Evolutionary conservation across 1,139 yeast species (phyloP), one percentile per base, ranked within the genome.

Genomic region (Suhomyces bolitotheri): DNA sequence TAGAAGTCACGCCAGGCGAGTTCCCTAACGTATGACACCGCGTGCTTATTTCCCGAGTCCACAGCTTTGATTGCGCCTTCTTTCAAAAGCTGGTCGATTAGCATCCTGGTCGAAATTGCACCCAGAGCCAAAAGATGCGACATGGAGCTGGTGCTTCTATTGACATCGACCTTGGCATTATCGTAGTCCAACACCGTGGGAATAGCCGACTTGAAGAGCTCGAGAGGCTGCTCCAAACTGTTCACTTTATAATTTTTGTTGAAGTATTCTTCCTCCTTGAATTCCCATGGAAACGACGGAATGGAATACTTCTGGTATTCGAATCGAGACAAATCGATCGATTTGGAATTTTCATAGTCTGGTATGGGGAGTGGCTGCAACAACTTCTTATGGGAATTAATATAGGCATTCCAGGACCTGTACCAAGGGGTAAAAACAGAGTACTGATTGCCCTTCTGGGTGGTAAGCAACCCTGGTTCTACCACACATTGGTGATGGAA

Each of bases 1-100:
- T 77, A 77, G 40, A 75, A 76, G 47, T 77, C 82, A 43, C 82
- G 62, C 76, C 80, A 77, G 1, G 80, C 78, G 6, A 77, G 60
- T 50, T 77, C 79, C 25, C 80, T 62, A 11, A 75, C 35, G 21
- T 44, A 46, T n/a, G 44, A 37, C 19, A 33, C 29, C 20, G 27
- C 49, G 9, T 73, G 68, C 2, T 49, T 40, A 34, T 60, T 56
- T 22, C 65, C 61, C 11, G 45, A 36, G 29, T 54, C 62, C 27
- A 64, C 48, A 13, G 50, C n/a, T 7, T 33, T 33, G 11, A 36
- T 24, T 9, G 35, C 27, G 5, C 33, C 25, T 10, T 36, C 25
- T 3, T 17, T 4, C n/a, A 22, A 22, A 11, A 62, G 47, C 34
- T 53, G 46, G 22, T 47, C 37, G 19, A 73, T 50, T 4, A 73